These are phyloP conservation scores for Tulasnella sp. DNA, from an alignment of 768 basidiomycete genomes.

Conservation along the genomic window DNA sequence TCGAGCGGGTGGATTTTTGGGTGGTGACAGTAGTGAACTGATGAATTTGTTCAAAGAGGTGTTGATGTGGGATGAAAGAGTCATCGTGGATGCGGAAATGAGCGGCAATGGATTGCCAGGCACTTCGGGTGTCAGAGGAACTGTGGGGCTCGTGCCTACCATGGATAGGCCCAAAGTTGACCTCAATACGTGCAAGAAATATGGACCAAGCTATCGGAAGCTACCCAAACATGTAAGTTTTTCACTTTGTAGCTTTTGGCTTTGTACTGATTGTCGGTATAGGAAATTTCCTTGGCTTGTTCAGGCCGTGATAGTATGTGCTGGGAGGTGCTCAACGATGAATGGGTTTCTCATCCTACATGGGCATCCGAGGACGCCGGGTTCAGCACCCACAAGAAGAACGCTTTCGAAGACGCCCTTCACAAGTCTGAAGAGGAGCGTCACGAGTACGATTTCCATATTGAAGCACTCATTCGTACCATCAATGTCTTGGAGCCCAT, in stretches of 20 bases:
- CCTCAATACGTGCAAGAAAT: constrained; percentile 30
- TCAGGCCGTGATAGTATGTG: constrained; percentile 90
- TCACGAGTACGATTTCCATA: constrained; percentile 92
- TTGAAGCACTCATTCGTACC: constrained; percentile 81
- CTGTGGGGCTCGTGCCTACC: constrained; percentile 52
- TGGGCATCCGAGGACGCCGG: constrained; percentile 96
- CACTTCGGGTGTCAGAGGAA: constrained; percentile 21
- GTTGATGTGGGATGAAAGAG: constrained; percentile 61
- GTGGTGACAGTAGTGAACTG: constrained; percentile 60
- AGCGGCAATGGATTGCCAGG: constrained; percentile 16
- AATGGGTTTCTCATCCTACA: constrained; percentile 97
- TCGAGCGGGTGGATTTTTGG: constrained; percentile 66
- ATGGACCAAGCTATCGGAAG: constrained; percentile 88
- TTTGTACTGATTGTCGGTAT: neutral
- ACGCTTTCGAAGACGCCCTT: constrained; percentile 85
- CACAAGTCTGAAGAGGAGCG: constrained; percentile 98
- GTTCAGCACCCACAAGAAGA: constrained; percentile 92
- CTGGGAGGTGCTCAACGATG: constrained; percentile 90
- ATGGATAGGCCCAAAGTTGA: constrained; percentile 59
- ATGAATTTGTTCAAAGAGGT: constrained; percentile 76
- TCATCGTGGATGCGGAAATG: constrained; percentile 21
- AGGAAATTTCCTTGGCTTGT: constrained; percentile 85
- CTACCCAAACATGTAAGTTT: constrained; percentile 72
- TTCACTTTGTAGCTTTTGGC: neutral
- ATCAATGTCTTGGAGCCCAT: constrained; percentile 87